These are phyloP conservation scores for Ensete ventricosum DNA, from an alignment of 176 grass and related monocot species.

Conservation along the genomic window DNA sequence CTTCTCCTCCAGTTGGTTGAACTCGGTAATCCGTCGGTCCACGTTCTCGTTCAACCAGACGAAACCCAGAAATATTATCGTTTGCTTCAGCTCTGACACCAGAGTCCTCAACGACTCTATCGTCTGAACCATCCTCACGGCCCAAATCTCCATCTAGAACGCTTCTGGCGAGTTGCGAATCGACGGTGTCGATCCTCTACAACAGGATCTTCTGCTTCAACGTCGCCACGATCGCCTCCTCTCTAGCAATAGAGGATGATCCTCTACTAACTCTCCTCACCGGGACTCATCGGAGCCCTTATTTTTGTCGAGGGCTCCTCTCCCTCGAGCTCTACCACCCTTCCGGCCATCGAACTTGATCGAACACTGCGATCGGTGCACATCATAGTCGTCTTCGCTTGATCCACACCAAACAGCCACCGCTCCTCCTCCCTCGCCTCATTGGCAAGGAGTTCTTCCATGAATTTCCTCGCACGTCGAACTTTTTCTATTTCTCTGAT, in stretches of 20 bases:
- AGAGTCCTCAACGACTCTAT: constrained; percentile 70
- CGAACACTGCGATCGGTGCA: too few species aligned
- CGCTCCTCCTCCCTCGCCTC: too few species aligned
- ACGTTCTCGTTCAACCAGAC: constrained; percentile 78
- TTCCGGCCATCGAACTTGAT: too few species aligned
- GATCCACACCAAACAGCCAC: too few species aligned
- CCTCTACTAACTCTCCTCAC: too few species aligned
- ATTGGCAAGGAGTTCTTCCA: too few species aligned
- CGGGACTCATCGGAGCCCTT: too few species aligned
- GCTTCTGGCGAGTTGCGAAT: constrained; percentile 51
- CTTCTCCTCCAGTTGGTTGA: constrained; percentile 41
- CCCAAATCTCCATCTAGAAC: constrained; percentile 65
- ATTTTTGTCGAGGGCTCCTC: too few species aligned
- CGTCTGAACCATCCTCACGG: constrained; percentile 41
- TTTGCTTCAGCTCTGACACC: constrained; percentile 79
- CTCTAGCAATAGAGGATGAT: not conserved
- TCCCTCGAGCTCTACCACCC: too few species aligned
- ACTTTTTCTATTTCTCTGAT: too few species aligned
- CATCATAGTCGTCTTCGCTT: too few species aligned
- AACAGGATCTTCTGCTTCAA: constrained; percentile 77
- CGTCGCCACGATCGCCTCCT: constrained; percentile 20
- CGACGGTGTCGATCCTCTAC: constrained; percentile 57
- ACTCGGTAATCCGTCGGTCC: constrained; percentile 53
- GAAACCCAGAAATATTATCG: constrained; percentile 81
- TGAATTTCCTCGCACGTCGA: too few species aligned